phyloP scores from a whole-genome alignment of 2,329 filamentous ascomycete species.

The Xylaria multiplex region DNA sequence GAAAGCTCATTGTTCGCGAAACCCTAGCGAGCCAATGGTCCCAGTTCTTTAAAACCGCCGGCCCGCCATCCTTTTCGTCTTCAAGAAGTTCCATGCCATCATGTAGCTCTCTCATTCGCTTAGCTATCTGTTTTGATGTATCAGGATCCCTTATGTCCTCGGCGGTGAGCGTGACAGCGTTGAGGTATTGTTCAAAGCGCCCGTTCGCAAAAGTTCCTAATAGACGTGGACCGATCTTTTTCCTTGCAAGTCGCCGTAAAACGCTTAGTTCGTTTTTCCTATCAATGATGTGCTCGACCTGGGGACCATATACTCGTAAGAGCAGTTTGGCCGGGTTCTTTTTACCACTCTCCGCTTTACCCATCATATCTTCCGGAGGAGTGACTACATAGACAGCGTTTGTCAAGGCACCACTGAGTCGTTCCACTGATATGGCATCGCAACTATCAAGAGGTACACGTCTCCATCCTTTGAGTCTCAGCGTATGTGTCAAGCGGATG shows the following conservation, averaged over 20 bases:
- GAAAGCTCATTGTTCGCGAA: constrained; percentile 64
- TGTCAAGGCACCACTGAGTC: constrained; percentile 89
- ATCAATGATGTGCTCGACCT: constrained; percentile 96
- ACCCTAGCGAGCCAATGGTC: constrained; percentile 85
- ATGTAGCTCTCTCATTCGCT: constrained; percentile 96
- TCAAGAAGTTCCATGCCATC: constrained; percentile 89
- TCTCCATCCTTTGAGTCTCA: constrained; percentile 91
- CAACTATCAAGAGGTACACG: constrained; percentile 78
- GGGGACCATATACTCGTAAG: constrained; percentile 90
- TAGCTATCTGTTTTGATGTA: constrained; percentile 92
- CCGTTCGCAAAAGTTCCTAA: constrained; percentile 94
- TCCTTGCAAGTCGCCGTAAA: constrained; percentile 83
- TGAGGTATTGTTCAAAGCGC: constrained; percentile 93
- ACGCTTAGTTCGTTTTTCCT: constrained; percentile 89
- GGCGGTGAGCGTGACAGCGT: constrained; percentile 82
- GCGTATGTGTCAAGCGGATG: constrained; percentile 85
- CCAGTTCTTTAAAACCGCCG: constrained; percentile 92
- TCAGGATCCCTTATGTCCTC: constrained; percentile 81
- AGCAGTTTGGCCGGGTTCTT: constrained; percentile 74
- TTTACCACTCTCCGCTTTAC: constrained; percentile 51
- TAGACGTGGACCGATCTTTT: constrained; percentile 91
- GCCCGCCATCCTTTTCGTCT: constrained; percentile 79
- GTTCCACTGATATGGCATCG: constrained; percentile 74
- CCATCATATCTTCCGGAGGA: constrained; percentile 73
- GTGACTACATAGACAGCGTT: constrained; percentile 96